Evolutionary conservation across 441 rosid species (phyloP).

Genomic region (Mallotus japonicus): DNA sequence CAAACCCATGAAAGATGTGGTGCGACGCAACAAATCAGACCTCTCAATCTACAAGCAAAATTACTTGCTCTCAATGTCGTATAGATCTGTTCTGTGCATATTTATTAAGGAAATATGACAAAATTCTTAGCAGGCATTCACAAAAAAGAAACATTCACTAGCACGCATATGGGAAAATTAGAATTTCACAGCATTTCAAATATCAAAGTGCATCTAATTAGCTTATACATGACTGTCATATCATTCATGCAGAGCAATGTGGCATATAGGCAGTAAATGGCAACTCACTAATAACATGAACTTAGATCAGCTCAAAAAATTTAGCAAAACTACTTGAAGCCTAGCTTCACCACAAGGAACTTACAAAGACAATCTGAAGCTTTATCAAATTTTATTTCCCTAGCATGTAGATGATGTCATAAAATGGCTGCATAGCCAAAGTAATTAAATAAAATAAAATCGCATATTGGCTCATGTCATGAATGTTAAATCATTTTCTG

Average conservation of each 20-base stretch:
- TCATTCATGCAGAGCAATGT: background rate
- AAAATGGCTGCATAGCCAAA: too few species aligned
- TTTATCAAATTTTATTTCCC: too few species aligned
- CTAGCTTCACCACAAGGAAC: too few species aligned
- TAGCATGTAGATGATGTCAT: too few species aligned
- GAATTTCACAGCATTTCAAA: background rate
- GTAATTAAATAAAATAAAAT: background rate
- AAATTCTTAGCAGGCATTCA: background rate
- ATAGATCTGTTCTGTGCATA: conserved; percentile 50
- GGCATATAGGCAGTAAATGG: too few species aligned
- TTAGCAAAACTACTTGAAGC: too few species aligned
- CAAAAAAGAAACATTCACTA: background rate
- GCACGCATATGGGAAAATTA: background rate
- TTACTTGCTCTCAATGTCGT: conserved; percentile 66
- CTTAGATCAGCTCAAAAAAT: too few species aligned
- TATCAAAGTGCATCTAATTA: background rate
- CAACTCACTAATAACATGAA: too few species aligned
- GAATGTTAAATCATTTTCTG: background rate
- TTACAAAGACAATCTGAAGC: too few species aligned
- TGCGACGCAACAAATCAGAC: background rate
- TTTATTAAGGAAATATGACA: conserved; percentile 39
- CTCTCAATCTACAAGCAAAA: background rate
- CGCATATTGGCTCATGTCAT: background rate
- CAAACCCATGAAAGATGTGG: background rate
- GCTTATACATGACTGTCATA: background rate